A percentile compares a stretch with the other conserved stretches of the same genome.
These are phyloP conservation scores for Russula sp. DNA, from an alignment of 768 basidiomycete species.

Conservation along the genomic window DNA sequence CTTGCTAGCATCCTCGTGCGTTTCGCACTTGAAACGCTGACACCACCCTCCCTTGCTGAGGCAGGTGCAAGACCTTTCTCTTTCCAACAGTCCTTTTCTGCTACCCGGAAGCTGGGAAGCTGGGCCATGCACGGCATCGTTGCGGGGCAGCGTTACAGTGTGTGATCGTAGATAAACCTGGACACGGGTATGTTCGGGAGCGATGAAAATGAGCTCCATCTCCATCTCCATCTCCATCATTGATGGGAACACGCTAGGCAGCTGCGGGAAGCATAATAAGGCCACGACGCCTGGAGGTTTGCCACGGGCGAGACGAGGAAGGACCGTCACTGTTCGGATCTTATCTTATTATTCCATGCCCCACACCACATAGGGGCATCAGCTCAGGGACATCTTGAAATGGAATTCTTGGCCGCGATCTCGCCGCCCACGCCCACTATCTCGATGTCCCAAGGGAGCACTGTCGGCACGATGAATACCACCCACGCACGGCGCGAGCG, in stretches of 20 bases:
- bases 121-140: conserved; percentile 52
- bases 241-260: conserved; percentile 12
- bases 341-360: too few species aligned
- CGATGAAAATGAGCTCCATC: conserved; percentile 71
- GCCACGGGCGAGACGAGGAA: too few species aligned
- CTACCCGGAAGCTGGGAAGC: conserved; percentile 55
- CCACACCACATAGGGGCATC: too few species aligned
- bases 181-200: too few species aligned
- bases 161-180: conserved; percentile 48
- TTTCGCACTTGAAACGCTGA: conserved; percentile 77
- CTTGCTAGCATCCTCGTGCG: conserved; percentile 52
- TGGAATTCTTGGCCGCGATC: too few species aligned
- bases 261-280: conserved; percentile 6
- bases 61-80: conserved; percentile 33
- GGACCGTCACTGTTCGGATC: too few species aligned
- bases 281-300: neutral
- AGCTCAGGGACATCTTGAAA: too few species aligned
- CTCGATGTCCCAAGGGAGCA: too few species aligned
- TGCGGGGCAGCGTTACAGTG: conserved; percentile 52
- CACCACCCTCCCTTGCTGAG: conserved; percentile 40
- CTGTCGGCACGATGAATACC: too few species aligned
- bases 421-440: too few species aligned
- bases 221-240: conserved; percentile 47
- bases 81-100: conserved; percentile 54
- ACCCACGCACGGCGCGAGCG: too few species aligned